phyloP scores from a whole-genome alignment of 352 stramenopile genomes.

The Phytophthora fragariae region DNA sequence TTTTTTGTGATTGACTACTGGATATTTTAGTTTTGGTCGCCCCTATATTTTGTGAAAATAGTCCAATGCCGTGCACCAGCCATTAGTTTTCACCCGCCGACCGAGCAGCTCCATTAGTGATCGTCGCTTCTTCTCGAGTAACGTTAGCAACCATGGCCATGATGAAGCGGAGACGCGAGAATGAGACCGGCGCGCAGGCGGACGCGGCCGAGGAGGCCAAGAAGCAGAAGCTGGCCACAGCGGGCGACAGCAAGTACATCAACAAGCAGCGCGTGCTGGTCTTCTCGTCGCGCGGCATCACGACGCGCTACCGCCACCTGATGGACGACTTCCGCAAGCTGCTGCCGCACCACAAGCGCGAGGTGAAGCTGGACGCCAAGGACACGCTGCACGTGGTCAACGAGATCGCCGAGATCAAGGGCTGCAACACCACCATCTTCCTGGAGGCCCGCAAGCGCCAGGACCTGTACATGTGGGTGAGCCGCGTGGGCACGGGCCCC shows the following conservation, averaged over 20 bases:
- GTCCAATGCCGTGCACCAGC: constrained; percentile 21
- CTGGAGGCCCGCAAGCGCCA: constrained; percentile 97
- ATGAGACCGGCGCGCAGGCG: constrained; percentile 42
- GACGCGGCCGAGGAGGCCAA: constrained; percentile 41
- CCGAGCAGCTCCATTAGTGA: constrained; percentile 16
- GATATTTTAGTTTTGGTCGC: no score
- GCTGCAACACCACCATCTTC: constrained; percentile 97
- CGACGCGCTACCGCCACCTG: constrained; percentile 97
- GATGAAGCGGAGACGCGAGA: constrained; percentile 55
- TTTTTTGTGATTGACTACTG: no score
- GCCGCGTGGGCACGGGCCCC: constrained; percentile 94
- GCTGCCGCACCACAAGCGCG: constrained; percentile 99
- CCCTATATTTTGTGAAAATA: neutral
- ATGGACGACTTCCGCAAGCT: constrained; percentile 98
- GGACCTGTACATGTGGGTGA: constrained; percentile 99
- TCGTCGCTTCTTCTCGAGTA: neutral
- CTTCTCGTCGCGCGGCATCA: constrained; percentile 93
- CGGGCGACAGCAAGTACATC: constrained; percentile 65
- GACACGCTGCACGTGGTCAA: constrained; percentile 96
- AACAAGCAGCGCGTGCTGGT: constrained; percentile 96
- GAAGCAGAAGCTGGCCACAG: constrained; percentile 45
- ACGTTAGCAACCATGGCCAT: constrained; percentile 46
- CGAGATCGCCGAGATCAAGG: constrained; percentile 99
- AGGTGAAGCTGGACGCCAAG: constrained; percentile 98
- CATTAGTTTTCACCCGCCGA: constrained; percentile 29